Evolutionary conservation across 441 rosid species (phyloP).

Genomic region (Cnidoscolus chayamansa): DNA sequence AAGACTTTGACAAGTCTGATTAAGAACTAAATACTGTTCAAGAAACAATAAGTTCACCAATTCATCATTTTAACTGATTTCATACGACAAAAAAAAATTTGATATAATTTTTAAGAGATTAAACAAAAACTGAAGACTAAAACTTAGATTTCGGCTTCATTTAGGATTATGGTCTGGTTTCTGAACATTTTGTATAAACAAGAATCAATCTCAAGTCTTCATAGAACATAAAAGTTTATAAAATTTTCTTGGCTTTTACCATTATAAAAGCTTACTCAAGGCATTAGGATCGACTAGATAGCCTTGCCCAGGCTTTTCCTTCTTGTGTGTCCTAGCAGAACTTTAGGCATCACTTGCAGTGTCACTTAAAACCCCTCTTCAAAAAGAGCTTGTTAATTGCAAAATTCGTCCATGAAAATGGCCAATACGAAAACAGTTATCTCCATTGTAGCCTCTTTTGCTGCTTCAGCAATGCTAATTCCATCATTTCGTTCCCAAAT

Average conservation of each 20-base stretch:
- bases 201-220: not conserved
- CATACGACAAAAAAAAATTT: too few species aligned
- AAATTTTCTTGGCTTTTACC: not conserved
- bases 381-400: not conserved
- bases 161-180: too few species aligned
- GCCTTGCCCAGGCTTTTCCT: not conserved
- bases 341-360: too few species aligned
- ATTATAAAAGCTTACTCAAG: not conserved
- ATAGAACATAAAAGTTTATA: not conserved
- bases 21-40: too few species aligned
- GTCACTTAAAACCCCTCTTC: too few species aligned
- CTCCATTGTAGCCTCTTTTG: not conserved
- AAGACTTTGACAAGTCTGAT: not conserved
- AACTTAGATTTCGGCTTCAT: too few species aligned
- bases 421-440: not conserved
- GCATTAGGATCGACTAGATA: not conserved
- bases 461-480: slow-evolving; percentile 6
- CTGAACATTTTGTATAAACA: too few species aligned
- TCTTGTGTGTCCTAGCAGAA: not conserved
- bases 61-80: too few species aligned
- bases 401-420: not conserved
- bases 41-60: too few species aligned
- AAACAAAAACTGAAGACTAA: too few species aligned
- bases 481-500: not conserved
- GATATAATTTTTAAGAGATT: too few species aligned